Percentiles rank a stretch among this genome's conserved stretches.
These are phyloP conservation scores for Sutorius australiensis DNA, from an alignment of 768 basidiomycete species.

Conservation along the genomic window DNA sequence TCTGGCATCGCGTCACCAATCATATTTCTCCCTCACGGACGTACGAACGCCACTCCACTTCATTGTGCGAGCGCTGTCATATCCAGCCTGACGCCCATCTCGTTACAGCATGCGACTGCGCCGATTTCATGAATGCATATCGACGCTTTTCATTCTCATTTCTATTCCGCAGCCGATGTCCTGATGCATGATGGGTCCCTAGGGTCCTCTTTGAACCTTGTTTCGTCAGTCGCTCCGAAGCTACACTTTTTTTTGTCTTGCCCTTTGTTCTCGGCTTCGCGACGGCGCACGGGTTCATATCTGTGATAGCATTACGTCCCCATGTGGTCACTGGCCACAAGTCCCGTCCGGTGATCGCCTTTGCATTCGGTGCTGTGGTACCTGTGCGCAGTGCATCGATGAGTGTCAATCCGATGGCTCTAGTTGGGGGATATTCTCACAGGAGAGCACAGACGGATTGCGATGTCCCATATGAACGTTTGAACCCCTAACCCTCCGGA, in stretches of 20 bases:
- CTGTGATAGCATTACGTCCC: slow-evolving; percentile 7
- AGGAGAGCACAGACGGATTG: not conserved
- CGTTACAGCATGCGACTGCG: slow-evolving; percentile 2
- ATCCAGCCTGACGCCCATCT: slow-evolving; percentile 20
- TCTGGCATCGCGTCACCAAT: not conserved
- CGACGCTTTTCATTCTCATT: not conserved
- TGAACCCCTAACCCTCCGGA: not conserved
- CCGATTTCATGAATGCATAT: slow-evolving; percentile 17
- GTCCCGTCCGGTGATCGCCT: slow-evolving; percentile 14
- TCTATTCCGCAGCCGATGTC: not conserved
- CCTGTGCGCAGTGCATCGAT: not conserved
- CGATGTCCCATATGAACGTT: not conserved
- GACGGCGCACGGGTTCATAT: slow-evolving; percentile 10
- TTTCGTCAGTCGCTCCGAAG: slow-evolving; percentile 3
- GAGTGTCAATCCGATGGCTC: not conserved
- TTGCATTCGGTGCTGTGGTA: slow-evolving; percentile 15
- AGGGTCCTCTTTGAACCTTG: not conserved
- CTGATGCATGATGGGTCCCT: not conserved
- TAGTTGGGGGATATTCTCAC: not conserved
- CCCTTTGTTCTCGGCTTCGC: not conserved
- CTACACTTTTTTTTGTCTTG: not conserved
- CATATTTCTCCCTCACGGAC: slow-evolving; percentile 1
- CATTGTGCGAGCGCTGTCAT: slow-evolving; percentile 3
- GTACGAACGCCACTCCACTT: slow-evolving; percentile 1
- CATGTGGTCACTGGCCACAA: slow-evolving; percentile 11